Percentiles rank a stretch among this genome's conserved stretches.
These are phyloP conservation scores for Tremella yokohamensis DNA, from an alignment of 768 basidiomycete genomes.

Conservation along the genomic window DNA sequence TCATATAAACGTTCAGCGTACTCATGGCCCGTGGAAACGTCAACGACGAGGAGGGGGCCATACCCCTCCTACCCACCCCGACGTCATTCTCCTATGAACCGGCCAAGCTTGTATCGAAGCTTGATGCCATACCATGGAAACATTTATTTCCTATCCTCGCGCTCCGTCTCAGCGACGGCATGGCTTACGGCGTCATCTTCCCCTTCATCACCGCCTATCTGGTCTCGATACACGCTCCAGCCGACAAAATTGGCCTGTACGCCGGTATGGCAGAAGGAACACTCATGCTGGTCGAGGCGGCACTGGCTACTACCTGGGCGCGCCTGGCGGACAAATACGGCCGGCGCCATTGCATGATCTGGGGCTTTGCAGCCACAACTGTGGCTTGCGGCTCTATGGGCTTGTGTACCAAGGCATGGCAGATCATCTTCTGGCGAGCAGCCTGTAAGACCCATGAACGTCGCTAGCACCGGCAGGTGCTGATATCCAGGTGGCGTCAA, in stretches of 20 bases:
- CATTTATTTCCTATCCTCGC: background rate
- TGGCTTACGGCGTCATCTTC: slow-evolving; percentile 7
- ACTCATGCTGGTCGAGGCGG: slow-evolving; percentile 13
- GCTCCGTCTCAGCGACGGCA: background rate
- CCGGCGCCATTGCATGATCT: background rate
- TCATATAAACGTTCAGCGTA: no score
- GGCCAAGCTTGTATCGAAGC: no score
- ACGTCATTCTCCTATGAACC: no score
- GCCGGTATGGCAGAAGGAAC: slow-evolving; percentile 10
- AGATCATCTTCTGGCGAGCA: slow-evolving; percentile 7
- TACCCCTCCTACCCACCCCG: no score
- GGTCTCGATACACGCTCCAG: slow-evolving; percentile 1
- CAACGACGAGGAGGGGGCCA: no score
- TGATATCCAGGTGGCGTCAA: slow-evolving; percentile 5
- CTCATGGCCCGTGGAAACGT: no score
- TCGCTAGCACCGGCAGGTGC: no score
- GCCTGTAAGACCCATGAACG: background rate
- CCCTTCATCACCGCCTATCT: slow-evolving; percentile 8
- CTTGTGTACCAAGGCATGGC: background rate
- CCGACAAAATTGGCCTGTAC: slow-evolving; percentile 7
- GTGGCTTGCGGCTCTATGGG: background rate
- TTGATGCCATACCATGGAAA: slow-evolving; percentile 7
- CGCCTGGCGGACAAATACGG: slow-evolving; percentile 3
- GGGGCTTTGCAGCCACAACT: background rate
- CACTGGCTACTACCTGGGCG: slow-evolving; percentile 6